Evolutionary conservation across 1,284 basidiomycete genomes (phyloP).

Genomic region (Ceratobasidium sp.): DNA sequence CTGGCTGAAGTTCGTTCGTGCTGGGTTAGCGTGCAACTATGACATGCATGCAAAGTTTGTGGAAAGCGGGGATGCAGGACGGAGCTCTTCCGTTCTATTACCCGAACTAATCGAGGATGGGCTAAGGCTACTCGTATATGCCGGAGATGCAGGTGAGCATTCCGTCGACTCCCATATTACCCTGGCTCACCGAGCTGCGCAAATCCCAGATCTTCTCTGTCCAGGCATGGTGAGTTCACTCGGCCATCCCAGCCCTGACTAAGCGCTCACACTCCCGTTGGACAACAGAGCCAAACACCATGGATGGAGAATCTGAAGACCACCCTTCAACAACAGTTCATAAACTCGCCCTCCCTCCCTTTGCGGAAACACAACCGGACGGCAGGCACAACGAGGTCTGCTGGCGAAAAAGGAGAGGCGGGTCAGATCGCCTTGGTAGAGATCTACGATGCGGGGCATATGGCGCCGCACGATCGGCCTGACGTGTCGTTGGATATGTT

Average conservation of each 20-base stretch:
- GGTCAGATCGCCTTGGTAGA: constrained; percentile 58
- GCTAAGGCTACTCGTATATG: constrained; percentile 66
- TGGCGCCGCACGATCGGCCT: constrained; percentile 65
- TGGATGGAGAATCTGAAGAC: constrained; percentile 51
- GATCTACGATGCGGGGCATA: constrained; percentile 59
- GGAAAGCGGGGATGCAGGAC: constrained; percentile 63
- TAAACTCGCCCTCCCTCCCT: constrained; percentile 41
- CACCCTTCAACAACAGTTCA: constrained; percentile 55
- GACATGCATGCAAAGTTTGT: constrained; percentile 59
- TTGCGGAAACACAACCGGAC: constrained; percentile 54
- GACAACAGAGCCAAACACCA: constrained; percentile 33
- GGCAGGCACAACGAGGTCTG: constrained; percentile 54
- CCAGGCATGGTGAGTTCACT: constrained; percentile 12
- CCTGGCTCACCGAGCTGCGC: not conserved
- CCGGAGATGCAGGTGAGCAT: constrained; percentile 63
- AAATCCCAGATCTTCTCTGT: not conserved
- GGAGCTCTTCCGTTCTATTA: constrained; percentile 64
- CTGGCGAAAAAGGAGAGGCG: constrained; percentile 55
- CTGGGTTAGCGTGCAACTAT: constrained; percentile 60
- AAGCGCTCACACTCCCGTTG: not conserved
- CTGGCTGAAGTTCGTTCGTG: constrained; percentile 49
- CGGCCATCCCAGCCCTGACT: not conserved
- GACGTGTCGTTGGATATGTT: constrained; percentile 63
- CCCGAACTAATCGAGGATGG: constrained; percentile 64
- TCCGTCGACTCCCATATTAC: constrained; percentile 51